phyloP scores from a whole-genome alignment of 2,329 filamentous ascomycete species.

The Aspergillus sp. region DNA sequence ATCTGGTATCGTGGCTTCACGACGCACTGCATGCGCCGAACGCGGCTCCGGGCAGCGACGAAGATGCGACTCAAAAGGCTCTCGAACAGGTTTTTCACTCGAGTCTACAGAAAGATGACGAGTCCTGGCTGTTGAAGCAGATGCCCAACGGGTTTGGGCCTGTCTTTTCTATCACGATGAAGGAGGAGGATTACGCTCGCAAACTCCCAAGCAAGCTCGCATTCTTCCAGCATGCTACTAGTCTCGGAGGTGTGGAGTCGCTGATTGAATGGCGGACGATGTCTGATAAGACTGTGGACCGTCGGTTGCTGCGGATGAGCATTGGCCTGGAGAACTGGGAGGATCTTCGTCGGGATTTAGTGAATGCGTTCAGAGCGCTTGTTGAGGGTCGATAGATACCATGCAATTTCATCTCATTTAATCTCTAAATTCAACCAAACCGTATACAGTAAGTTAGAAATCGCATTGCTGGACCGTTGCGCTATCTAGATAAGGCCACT shows the following conservation, averaged over 20 bases:
- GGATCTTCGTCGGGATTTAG: constrained; percentile 77
- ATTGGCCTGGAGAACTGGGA: constrained; percentile 85
- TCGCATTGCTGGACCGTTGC: not conserved
- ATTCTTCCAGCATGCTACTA: constrained; percentile 94
- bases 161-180: constrained; percentile 78
- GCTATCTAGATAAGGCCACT: not conserved
- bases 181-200: constrained; percentile 64
- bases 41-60: constrained; percentile 46
- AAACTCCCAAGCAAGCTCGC: constrained; percentile 75
- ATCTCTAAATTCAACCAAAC: not conserved
- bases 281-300: constrained; percentile 76
- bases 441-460: no score
- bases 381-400: constrained; percentile 22
- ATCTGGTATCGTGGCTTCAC: constrained; percentile 74
- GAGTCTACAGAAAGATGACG: constrained; percentile 71
- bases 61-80: constrained; percentile 54
- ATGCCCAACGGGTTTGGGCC: constrained; percentile 92
- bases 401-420: not conserved
- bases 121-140: constrained; percentile 77
- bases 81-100: constrained; percentile 74
- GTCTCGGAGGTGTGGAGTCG: constrained; percentile 90
- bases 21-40: constrained; percentile 49
- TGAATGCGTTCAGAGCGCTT: constrained; percentile 67
- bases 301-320: constrained; percentile 76
- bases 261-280: constrained; percentile 96